Percentiles rank a stretch among this genome's conserved stretches.
Evolutionary conservation across 768 basidiomycete genomes (phyloP).

Genomic region (Pholiota molesta): DNA sequence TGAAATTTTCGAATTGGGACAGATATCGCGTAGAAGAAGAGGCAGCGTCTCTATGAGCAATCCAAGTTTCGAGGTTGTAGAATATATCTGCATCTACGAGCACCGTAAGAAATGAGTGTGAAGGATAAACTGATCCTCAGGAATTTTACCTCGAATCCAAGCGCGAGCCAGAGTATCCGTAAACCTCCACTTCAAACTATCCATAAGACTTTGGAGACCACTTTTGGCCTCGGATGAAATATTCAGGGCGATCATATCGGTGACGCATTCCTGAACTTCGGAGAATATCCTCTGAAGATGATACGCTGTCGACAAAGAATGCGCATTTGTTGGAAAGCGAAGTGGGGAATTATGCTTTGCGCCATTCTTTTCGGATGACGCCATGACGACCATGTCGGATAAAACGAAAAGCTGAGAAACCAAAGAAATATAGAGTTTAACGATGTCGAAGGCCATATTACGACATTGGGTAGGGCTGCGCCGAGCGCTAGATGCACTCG

Average conservation of each 20-base stretch:
- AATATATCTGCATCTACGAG: conserved; percentile 45
- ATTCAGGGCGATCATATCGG: conserved; percentile 77
- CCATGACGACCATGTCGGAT: conserved; percentile 63
- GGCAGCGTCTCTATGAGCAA: conserved; percentile 51
- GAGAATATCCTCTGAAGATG: conserved; percentile 77
- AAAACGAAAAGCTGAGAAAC: conserved; percentile 86
- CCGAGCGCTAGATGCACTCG: conserved; percentile 49
- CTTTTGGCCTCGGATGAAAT: conserved; percentile 71
- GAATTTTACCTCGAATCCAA: conserved; percentile 78
- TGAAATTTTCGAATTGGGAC: conserved; percentile 77
- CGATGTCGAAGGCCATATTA: conserved; percentile 85
- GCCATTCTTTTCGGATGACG: conserved; percentile 40
- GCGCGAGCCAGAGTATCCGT: conserved; percentile 72
- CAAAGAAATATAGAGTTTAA: conserved; percentile 82
- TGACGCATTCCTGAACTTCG: conserved; percentile 84
- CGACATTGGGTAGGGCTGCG: conserved; percentile 84
- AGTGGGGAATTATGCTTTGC: conserved; percentile 39
- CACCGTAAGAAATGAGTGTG: neutral
- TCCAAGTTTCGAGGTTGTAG: conserved; percentile 86
- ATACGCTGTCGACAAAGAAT: conserved; percentile 77
- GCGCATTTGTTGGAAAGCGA: conserved; percentile 71
- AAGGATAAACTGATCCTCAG: neutral
- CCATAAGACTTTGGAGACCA: conserved; percentile 71
- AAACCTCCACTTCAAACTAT: conserved; percentile 87
- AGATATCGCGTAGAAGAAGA: conserved; percentile 74